Conservation (phyloP, 495 filamentous ascomycete species). For the Hypoxylon perforatum region DNA sequence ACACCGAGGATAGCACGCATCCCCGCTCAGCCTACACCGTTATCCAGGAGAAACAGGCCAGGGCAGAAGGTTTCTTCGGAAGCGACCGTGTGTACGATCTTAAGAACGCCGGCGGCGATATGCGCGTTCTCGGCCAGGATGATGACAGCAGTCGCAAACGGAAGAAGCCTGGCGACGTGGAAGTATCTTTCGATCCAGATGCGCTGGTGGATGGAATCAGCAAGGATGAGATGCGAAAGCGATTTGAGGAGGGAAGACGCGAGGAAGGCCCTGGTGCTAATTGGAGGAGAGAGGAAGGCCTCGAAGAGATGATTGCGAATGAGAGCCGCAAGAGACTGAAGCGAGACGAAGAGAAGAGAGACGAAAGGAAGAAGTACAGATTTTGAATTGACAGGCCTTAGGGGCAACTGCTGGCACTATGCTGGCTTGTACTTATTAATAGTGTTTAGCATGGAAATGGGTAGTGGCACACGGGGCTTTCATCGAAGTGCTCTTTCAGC, state of each 20-base stretch:
- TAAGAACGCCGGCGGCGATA: conserved; percentile 46
- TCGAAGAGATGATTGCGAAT: conserved; percentile 96
- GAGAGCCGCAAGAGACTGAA: conserved; percentile 90
- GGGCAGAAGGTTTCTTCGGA: conserved; percentile 93
- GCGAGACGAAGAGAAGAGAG: conserved; percentile 80
- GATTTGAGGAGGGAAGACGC: conserved; percentile 81
- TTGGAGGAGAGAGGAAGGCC: conserved; percentile 90
- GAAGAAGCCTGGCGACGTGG: conserved; percentile 95
- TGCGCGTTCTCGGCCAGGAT: conserved; percentile 79
- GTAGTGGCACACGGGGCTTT: neutral
- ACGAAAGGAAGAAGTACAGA: conserved; percentile 56
- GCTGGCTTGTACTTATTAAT: conserved; percentile 22
- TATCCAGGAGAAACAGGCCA: conserved; percentile 84
- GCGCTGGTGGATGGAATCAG: conserved; percentile 78
- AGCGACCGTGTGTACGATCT: conserved; percentile 94
- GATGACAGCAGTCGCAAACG: conserved; percentile 82
- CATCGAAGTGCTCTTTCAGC: conserved; percentile 7
- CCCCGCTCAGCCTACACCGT: conserved; percentile 87
- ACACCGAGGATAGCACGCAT: conserved; percentile 83
- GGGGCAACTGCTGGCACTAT: conserved; percentile 1
- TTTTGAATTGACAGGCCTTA: conserved; percentile 31
- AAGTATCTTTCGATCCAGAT: conserved; percentile 89
- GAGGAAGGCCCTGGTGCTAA: conserved; percentile 72
- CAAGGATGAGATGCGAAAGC: conserved; percentile 64
- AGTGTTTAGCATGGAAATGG: conserved; percentile 27